Evolutionary conservation across 2,329 filamentous ascomycete genomes (phyloP).

Genomic region (Fonsecaea erecta): DNA sequence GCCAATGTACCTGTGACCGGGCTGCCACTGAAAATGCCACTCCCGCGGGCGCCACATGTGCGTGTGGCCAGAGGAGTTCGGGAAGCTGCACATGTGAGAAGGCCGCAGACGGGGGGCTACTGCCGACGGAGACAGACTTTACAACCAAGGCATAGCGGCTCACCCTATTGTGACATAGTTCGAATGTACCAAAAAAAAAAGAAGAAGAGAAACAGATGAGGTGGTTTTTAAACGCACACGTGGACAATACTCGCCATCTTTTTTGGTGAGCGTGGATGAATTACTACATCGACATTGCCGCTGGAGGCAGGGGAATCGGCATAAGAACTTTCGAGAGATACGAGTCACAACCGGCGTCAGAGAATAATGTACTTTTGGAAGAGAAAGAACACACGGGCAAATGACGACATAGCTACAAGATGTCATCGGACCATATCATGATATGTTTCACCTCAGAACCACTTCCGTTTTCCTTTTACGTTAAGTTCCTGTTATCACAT

Average conservation of each 20-base stretch:
- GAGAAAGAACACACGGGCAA: neutral
- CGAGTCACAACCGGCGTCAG: neutral
- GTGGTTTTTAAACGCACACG: neutral
- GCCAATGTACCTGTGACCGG: slow-evolving; percentile 80
- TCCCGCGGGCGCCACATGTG: slow-evolving; percentile 66
- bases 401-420: neutral
- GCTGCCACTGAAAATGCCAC: slow-evolving; percentile 71
- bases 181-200: neutral
- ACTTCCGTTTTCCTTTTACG: too few species aligned
- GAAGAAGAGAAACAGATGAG: neutral
- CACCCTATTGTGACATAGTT: neutral
- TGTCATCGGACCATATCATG: neutral
- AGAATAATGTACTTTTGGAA: neutral
- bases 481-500: too few species aligned
- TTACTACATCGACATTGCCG: neutral
- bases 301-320: neutral
- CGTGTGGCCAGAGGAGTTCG: slow-evolving; percentile 75
- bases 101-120: slow-evolving; percentile 63
- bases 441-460: too few species aligned
- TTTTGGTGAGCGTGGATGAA: neutral
- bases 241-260: neutral
- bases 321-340: neutral
- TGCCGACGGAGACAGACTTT: slow-evolving; percentile 82
- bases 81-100: slow-evolving; percentile 88
- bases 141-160: slow-evolving; percentile 63